Base-by-base conservation (phyloP, 176 grass and related monocot species). In the Musa itinerans region DNA sequence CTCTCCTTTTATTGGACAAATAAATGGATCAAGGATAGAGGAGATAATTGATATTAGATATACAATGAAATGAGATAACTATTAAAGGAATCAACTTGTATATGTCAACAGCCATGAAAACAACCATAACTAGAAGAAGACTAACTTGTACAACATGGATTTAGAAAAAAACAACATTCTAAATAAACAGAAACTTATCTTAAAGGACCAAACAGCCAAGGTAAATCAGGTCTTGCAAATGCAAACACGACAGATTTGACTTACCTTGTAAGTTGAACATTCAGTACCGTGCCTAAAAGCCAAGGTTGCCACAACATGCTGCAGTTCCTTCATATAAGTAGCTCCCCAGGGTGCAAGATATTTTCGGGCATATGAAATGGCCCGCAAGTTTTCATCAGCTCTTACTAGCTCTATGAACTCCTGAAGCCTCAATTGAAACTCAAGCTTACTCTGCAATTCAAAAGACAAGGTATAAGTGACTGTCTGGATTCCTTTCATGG, bases 361-460 rank as follows among this genome's bases (percentile, higher is more conserved):
- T 80, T 92, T 99, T 63, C 86, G 86, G 68, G 91, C 96, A 87
- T 99, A 95, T 49, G 73, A 63, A 80, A 99, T 92, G 66, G 91
- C 96, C 69, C 80, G 83, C 69, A 92, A 82, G 62, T 63, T 87
- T 76, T 95, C 85, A 65, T 86, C 87, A 54, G 78, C 83, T 90
- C 87, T 92, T 67, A 92, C 84, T 55, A 99, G 85, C 69, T 99
- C 96, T 78, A 99, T 90, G 77, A 99, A 99, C 67, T 99, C 96
- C 76, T 99, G 96, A 87, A 95, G 89, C 81, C 96, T 91, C 65
- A 99, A 69, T 53, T 87, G 81, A 76, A 99, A 95, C 86, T 99
- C 96, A 9, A 99, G 85, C 79, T 89, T 99, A 89, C 96, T 95
- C 96, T 99, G 95, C 66, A 91, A 79, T 12, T 48, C 67, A 84